Conservation (phyloP, 1,284 basidiomycete species). For the Mycena citricolor region DNA sequence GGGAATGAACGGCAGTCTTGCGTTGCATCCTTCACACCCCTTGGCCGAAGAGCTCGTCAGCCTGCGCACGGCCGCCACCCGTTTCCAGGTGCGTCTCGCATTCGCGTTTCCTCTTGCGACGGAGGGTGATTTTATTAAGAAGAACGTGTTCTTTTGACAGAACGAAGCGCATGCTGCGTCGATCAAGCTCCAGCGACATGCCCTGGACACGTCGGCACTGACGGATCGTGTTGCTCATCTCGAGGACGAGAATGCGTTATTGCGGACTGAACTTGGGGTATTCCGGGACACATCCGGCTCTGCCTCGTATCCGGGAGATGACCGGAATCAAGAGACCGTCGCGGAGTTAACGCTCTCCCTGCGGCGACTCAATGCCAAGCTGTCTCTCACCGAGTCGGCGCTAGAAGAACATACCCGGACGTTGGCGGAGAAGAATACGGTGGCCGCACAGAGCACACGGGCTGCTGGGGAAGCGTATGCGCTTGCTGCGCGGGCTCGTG, state of each 20-base stretch:
- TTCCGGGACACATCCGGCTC: slow-evolving; percentile 11
- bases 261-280: slow-evolving; percentile 5
- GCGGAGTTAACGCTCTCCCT: slow-evolving; percentile 20
- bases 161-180: slow-evolving; percentile 18
- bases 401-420: not conserved
- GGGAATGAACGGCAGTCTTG: too few species aligned
- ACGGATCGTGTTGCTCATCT: slow-evolving; percentile 11
- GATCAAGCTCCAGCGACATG: slow-evolving; percentile 20
- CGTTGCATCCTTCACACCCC: too few species aligned
- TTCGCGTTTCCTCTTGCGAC: not conserved
- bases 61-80: not conserved
- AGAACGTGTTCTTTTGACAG: not conserved
- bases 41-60: slow-evolving; percentile 15
- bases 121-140: not conserved
- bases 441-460: not conserved
- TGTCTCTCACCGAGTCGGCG: slow-evolving; percentile 15
- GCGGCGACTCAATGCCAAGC: slow-evolving; percentile 17
- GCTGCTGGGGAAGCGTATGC: slow-evolving; percentile 16
- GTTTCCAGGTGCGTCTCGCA: slow-evolving; percentile 13
- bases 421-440: not conserved
- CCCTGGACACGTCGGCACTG: slow-evolving; percentile 11
- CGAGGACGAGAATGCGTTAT: slow-evolving; percentile 11
- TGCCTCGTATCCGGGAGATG: not conserved
- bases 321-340: not conserved
- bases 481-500: slow-evolving; percentile 15